Conservation (phyloP, 192 early-diverging fungal genomes). For the Backusella australiensis region DNA sequence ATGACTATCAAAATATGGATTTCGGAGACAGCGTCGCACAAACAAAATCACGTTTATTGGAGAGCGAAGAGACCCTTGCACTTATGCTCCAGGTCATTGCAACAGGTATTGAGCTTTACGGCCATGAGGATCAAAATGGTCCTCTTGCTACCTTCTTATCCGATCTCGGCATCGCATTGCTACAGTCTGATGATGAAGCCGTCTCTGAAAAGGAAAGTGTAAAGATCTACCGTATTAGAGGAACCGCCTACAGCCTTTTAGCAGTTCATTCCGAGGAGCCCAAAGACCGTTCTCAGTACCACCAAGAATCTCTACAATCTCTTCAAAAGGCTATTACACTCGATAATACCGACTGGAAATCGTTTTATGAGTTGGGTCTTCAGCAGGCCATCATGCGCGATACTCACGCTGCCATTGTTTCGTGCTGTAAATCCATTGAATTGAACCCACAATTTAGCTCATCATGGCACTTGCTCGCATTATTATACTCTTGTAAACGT, state of each 20-base stretch:
- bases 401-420: conserved; percentile 46
- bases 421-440: conserved; percentile 52
- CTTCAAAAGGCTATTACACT: conserved; percentile 50
- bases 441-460: conserved; percentile 55
- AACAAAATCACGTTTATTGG: background rate
- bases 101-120: background rate
- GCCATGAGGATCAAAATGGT: conserved; percentile 5
- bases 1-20: background rate
- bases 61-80: background rate
- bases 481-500: conserved; percentile 52
- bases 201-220: background rate
- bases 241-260: background rate
- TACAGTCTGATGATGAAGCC: background rate
- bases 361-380: conserved; percentile 60
- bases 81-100: background rate
- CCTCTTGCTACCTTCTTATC: background rate
- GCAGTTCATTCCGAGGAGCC: background rate
- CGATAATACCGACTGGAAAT: conserved; percentile 45
- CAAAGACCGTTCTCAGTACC: background rate
- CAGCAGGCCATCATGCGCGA: conserved; percentile 65
- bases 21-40: background rate
- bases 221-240: background rate
- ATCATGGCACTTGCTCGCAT: conserved; percentile 70
- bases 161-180: background rate
- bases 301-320: background rate